A percentile compares a stretch with the other conserved stretches of the same genome.
phyloP scores from a whole-genome alignment of 805 yeast species.

The Candida palmyrensis region DNA sequence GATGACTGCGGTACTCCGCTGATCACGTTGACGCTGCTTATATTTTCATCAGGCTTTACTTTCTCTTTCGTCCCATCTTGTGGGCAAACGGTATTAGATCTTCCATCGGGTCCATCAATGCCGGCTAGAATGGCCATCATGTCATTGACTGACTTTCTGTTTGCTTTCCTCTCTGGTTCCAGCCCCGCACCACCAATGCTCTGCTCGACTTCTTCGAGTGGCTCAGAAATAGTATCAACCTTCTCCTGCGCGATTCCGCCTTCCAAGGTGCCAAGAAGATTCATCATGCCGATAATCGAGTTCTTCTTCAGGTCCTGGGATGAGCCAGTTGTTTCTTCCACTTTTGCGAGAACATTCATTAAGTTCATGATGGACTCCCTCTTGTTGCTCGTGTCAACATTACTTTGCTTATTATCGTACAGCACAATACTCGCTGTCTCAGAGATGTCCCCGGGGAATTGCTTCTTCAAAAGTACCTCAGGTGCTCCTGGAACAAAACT shows the following conservation, averaged over 20 bases:
- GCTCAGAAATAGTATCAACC: conserved; percentile 7
- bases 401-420: no score
- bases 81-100: no score
- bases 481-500: no score
- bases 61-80: no score
- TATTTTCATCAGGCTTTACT: not conserved
- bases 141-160: conserved; percentile 24
- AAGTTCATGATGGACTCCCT: conserved; percentile 10
- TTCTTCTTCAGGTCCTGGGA: conserved; percentile 11
- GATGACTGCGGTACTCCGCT: no score
- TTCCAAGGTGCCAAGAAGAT: conserved; percentile 17
- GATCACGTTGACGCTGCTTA: conserved; percentile 12
- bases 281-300: conserved; percentile 28
- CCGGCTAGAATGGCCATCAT: conserved; percentile 26
- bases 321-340: conserved; percentile 2
- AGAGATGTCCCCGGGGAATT: no score
- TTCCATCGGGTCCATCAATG: conserved; percentile 9
- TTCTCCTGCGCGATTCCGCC: conserved; percentile 7
- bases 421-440: no score
- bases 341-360: conserved; percentile 10
- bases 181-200: not conserved
- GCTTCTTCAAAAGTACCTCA: no score
- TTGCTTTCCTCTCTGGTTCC: conserved; percentile 7
- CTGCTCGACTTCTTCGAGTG: conserved; percentile 3
- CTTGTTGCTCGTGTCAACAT: no score